Base-by-base conservation (phyloP, 2,329 filamentous ascomycete genomes). In the Penicillium sp. region DNA sequence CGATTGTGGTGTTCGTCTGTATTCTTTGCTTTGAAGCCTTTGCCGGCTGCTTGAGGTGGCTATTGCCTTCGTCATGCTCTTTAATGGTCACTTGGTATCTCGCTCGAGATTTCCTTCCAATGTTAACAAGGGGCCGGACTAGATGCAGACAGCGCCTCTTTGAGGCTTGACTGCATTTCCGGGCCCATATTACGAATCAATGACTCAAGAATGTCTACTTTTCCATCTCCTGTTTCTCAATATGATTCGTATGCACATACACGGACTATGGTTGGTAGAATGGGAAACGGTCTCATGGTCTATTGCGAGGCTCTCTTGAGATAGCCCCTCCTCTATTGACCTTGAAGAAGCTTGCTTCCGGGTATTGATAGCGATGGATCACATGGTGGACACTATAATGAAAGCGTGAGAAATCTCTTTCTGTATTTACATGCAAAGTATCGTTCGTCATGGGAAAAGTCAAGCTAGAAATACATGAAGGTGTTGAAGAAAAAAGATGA, bases 391-490 rank as follows among this genome's bases (percentile, higher is more conserved):
- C n/a, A 44, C 12, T 24, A 38, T 21, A 41, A 26, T 44, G 16
- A 44, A 53, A 47, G 36, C 28, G 8, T 38, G 23, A 16, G 41
- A 42, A 51, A 13, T 42, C 42, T 34, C 41, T 47, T 52, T 59
- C 28, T 57, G 49, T 63, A 62, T 63, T 48, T 63, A 63, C 61
- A 63, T 59, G 48, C 51, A 57, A 47, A 21, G 42, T 51, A 48
- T 57, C 54, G 47, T 58, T 50, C 52, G 47, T 57, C 45, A 18
- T 51, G 41, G 38, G 41, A 16, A 50, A 52, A 49, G 49, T 24
- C 50, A 58, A 60, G 49, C 48, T 62, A 62, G 39, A 58, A 63
- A 62, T 63, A 63, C 61, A 64, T 24, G 59, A 55, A 59, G 54
- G 51, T 47, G 42, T 52, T 28, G 46, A 51, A 56, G 36, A 31